These are phyloP conservation scores for Pseudogymnoascus destructans DNA, from an alignment of 2,329 filamentous ascomycete species.

Conservation along the genomic window DNA sequence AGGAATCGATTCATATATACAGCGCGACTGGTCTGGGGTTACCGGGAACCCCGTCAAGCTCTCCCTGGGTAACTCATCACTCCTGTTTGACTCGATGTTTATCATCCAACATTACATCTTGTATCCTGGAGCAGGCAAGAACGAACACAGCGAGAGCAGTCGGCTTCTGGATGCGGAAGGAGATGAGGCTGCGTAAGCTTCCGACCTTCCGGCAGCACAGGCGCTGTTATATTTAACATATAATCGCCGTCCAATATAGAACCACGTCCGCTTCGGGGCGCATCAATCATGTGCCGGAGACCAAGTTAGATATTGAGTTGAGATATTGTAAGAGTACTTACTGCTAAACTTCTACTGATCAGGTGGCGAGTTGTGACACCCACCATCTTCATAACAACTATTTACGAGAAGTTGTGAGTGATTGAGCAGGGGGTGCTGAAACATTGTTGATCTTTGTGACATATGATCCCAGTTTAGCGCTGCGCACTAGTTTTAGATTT, in stretches of 20 bases:
- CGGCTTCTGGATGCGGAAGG: not conserved
- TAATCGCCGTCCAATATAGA: not conserved
- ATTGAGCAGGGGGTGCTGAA: not conserved
- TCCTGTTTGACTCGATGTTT: slow-evolving; percentile 78
- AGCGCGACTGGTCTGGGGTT: slow-evolving; percentile 79
- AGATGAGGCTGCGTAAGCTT: not conserved
- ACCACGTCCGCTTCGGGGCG: not conserved
- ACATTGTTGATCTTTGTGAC: not conserved
- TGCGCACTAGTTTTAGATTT: not conserved
- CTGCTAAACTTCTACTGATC: not conserved
- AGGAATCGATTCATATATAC: slow-evolving; percentile 69
- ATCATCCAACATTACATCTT: slow-evolving; percentile 79
- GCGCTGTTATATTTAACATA: slow-evolving; percentile 1
- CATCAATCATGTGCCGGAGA: not conserved
- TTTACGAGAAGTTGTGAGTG: not conserved
- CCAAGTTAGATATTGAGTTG: not conserved
- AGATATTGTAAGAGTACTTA: not conserved
- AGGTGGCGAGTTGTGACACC: not conserved
- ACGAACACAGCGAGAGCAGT: slow-evolving; percentile 8
- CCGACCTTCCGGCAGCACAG: not conserved
- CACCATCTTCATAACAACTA: not conserved
- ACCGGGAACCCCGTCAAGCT: slow-evolving; percentile 90
- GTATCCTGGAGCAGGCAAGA: slow-evolving; percentile 37
- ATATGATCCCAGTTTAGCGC: not conserved
- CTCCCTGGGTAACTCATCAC: slow-evolving; percentile 68